Conservation (phyloP, 257 asterid genomes). For the Avicennia marina region DNA sequence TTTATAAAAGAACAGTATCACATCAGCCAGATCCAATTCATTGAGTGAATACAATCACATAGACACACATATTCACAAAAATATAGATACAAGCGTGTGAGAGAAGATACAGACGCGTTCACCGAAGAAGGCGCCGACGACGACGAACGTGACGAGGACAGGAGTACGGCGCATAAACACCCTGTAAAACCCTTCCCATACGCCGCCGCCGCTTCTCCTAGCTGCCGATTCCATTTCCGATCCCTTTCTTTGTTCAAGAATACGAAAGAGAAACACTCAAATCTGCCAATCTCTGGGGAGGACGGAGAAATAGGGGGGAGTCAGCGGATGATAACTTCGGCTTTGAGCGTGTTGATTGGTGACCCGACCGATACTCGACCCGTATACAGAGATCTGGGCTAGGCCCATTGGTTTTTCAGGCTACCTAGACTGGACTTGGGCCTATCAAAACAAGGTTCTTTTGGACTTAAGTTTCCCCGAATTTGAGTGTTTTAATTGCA, state of each 20-base stretch:
- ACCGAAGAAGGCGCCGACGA: conserved; percentile 78
- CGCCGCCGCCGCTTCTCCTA: conserved; percentile 55
- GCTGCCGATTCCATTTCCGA: conserved; percentile 40
- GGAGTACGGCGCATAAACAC: conserved; percentile 84
- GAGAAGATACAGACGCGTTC: conserved; percentile 56
- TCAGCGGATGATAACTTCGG: conserved; percentile 11
- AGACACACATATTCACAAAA: background rate
- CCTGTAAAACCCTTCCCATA: conserved; percentile 70
- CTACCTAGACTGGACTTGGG: too few relatives aligned
- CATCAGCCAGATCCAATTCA: background rate
- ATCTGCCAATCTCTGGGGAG: conserved; percentile 8
- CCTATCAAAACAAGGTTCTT: too few relatives aligned
- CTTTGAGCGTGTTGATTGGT: conserved; percentile 13
- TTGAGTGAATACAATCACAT: background rate
- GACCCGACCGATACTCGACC: conserved; percentile 10
- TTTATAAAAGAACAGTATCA: background rate
- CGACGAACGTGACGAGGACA: conserved; percentile 75
- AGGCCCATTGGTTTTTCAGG: too few relatives aligned
- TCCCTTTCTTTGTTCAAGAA: background rate
- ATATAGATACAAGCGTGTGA: background rate
- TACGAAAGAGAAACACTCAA: background rate
- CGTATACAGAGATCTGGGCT: too few relatives aligned
- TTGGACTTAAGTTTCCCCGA: too few relatives aligned
- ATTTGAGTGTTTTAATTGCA: too few relatives aligned
- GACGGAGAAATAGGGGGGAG: conserved; percentile 24